Base-by-base conservation (phyloP, 2,329 filamentous ascomycete genomes). In the Aspergillus calidoustus region DNA sequence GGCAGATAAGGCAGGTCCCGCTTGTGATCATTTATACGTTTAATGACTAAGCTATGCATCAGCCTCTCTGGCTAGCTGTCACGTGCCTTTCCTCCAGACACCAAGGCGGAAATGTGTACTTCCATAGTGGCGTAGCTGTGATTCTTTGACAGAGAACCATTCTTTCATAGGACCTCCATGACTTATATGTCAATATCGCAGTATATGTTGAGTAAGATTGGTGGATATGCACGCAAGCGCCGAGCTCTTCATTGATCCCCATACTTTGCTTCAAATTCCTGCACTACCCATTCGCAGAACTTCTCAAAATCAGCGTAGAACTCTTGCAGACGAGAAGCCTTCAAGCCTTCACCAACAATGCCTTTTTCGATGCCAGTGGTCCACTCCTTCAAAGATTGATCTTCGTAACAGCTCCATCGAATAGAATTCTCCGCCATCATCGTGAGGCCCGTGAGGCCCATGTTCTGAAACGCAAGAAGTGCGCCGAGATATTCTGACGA, bases 401-500 rank as follows among this genome's bases (percentile, higher is more conserved):
- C 93, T 73, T 96, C 92, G 69, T 93, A 96, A 23, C 89, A 90
- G 8, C 92, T 90, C 92, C 92, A 98, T 46, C 91, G 85, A 49
- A 98, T 88, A 67, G 92, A 96, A 73, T 97, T 98, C 82, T 98
- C 93, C 0, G 93, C 94, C 69, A 99, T 83, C 60, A 89, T 91
- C 0, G 91, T 94, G 56, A 98, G 79, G 0, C 93, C 94, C 11
- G 91, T 92, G 2, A 98, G 83, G 0, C 93, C 95, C 15, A 97
- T 85, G 72, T 96, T 97, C 62, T 96, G 90, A 87, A 93, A 95
- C 0, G 91, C 93, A 77, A 97, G 93, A 22, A 97, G 80, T 1
- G 91, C 90, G 77, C 96, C 92, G 92, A 92, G 97, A 77, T 96
- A 97, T 78, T 97, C 93, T 76, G 96, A 91, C 1, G 91, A 94